Conservation (phyloP, 352 stramenopile genomes). For the Elongisporangium anandrum region DNA sequence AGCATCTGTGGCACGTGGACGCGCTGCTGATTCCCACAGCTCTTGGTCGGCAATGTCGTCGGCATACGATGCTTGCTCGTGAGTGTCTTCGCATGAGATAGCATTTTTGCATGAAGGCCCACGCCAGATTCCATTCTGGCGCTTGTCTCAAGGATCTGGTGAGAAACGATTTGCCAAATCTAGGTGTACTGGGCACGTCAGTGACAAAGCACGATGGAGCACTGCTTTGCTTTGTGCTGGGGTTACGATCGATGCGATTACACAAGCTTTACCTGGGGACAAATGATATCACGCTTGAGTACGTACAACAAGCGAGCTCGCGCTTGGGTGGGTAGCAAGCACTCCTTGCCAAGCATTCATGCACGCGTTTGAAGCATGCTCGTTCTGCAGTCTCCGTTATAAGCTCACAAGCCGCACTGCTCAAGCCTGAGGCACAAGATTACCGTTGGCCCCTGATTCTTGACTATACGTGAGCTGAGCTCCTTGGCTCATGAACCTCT, state of each 20-base stretch:
- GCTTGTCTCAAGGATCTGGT: neutral
- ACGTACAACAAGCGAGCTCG: neutral
- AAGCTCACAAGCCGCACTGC: neutral
- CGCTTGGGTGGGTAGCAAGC: too few species aligned
- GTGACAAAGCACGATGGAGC: neutral
- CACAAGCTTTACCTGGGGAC: neutral
- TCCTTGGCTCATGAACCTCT: neutral
- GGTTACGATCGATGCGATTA: neutral
- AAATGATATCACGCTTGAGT: neutral
- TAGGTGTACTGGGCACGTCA: neutral
- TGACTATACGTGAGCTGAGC: too few species aligned
- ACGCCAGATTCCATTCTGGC: neutral
- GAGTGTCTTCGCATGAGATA: neutral
- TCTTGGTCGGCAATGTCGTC: neutral
- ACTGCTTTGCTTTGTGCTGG: neutral
- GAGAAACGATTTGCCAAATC: neutral
- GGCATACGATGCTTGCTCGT: neutral
- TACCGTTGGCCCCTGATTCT: too few species aligned
- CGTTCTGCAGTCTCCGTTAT: neutral
- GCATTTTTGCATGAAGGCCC: neutral
- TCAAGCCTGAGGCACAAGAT: too few species aligned
- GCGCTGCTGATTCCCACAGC: neutral
- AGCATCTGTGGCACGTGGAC: neutral
- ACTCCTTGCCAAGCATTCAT: too few species aligned
- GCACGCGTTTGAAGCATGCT: too few species aligned